Evolutionary conservation across 768 basidiomycete genomes (phyloP).

Genomic region (Albatrellus ellisii): DNA sequence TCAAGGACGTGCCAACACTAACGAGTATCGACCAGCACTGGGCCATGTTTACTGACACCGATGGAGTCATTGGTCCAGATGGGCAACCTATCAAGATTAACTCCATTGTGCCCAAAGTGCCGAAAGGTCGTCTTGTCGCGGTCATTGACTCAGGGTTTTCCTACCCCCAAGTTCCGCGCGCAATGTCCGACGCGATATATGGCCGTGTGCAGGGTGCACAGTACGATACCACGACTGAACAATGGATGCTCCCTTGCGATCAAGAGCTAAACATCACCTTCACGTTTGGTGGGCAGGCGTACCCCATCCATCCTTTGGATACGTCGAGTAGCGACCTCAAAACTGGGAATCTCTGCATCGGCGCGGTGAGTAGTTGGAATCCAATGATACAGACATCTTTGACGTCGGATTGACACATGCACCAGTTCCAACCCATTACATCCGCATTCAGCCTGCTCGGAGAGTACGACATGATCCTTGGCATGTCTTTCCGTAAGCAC

Average conservation of each 20-base stretch:
- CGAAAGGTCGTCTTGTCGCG: constrained; percentile 37
- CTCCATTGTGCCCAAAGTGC: constrained; percentile 30
- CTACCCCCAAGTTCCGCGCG: constrained; percentile 47
- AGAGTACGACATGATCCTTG: constrained; percentile 52
- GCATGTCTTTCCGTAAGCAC: constrained; percentile 56
- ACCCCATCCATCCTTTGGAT: constrained; percentile 59
- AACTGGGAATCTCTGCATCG: constrained; percentile 23
- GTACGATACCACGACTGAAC: constrained; percentile 30
- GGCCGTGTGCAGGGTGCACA: constrained; percentile 38
- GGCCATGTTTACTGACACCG: constrained; percentile 45
- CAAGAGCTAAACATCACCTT: constrained; percentile 54
- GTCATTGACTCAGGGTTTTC: constrained; percentile 64
- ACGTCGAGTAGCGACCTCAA: constrained; percentile 17
- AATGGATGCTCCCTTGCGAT: constrained; percentile 54
- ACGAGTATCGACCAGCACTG: constrained; percentile 42
- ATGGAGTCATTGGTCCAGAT: constrained; percentile 51
- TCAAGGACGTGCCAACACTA: constrained; percentile 25
- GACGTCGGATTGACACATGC: constrained; percentile 14
- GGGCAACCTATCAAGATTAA: constrained; percentile 33
- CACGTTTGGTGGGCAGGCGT: constrained; percentile 39
- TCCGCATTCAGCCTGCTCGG: constrained; percentile 32
- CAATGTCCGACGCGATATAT: constrained; percentile 50
- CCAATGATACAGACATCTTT: not conserved
- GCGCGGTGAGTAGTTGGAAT: constrained; percentile 26
- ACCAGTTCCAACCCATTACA: constrained; percentile 55